Percentiles rank a stretch among this genome's conserved stretches.
Conservation (phyloP, 768 basidiomycete genomes). For the Leucosporidium scottii region DNA sequence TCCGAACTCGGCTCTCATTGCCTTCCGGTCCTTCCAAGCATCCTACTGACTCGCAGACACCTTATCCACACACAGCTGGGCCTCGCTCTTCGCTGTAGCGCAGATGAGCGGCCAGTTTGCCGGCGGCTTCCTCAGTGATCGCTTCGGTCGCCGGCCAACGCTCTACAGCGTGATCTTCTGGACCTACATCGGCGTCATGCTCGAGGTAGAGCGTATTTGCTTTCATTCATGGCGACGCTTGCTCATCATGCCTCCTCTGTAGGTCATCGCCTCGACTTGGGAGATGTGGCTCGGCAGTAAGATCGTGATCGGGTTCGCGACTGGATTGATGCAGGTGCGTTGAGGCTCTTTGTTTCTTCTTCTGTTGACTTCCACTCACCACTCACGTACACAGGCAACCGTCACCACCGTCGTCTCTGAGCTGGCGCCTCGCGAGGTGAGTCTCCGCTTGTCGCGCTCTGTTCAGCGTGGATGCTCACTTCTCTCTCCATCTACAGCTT, state of each 20-base stretch:
- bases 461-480: conserved; percentile 15
- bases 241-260: conserved; percentile 15
- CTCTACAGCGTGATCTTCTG: conserved; percentile 24
- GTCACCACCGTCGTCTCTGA: conserved; percentile 32
- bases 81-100: not conserved
- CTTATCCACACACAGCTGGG: not conserved
- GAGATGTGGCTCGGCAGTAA: conserved; percentile 30
- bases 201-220: too few species aligned
- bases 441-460: conserved; percentile 24
- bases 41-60: too few species aligned
- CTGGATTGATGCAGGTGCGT: conserved; percentile 18
- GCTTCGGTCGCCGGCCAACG: conserved; percentile 19
- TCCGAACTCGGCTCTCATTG: too few species aligned
- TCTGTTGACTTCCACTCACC: not conserved
- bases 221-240: not conserved
- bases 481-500: not conserved
- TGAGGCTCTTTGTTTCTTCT: too few species aligned
- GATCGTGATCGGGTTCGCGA: conserved; percentile 31
- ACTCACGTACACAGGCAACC: conserved; percentile 4
- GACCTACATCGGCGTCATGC: conserved; percentile 14
- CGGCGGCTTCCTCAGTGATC: conserved; percentile 1
- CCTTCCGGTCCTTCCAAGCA: too few species aligned
- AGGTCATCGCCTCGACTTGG: conserved; percentile 26
- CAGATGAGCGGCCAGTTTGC: conserved; percentile 16
- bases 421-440: conserved; percentile 28